Evolutionary conservation across 179 eudicot species (phyloP), one percentile per base, ranked within the genome.

Genomic region (Silene noctiflora): DNA sequence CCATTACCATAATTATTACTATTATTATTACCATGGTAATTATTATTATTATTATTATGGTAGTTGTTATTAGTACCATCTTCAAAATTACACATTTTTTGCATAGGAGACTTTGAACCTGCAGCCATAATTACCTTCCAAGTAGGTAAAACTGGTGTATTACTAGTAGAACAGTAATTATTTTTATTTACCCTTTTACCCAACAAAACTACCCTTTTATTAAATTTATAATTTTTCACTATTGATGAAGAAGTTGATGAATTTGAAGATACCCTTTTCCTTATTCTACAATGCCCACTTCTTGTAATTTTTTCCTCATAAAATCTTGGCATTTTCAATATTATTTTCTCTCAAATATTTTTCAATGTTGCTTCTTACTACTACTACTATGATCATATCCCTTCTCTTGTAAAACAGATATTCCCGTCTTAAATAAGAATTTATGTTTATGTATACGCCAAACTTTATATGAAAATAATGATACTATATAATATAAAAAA

Each of bases 101-200:
- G 63, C 75, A 68, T 63, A 69, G 85, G 84, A 69, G 78, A 79
- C 42, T 66, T 82, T 61, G 85, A 74, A 70, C 65, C 76, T 48
- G 74, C 42, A 35, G 42, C 76, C 84, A 82, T 82, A 7, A 64
- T 71, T 56, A 82, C 79, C 72, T 82, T 84, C 79, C 84, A 85
- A 72, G 78, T 75, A 6, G 94, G 92, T 31, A 87, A 58, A 56
- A 33, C 85, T 3, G 87, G 89, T 2, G 88, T 90, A 2, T 89
- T 85, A 72, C 81, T 83, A 46, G 78, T 84, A 33, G 91, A 85
- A 78, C 90, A 46, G 33, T 46, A 22, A 13, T 48, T 55, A 55
- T n/a, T 55, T n/a, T 55, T 55, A 14, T 55, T 73, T 42, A 69
- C 76, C 78, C 73, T 56, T 61, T 78, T 82, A 11, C 80, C 80